phyloP scores from a whole-genome alignment of 73 alveolate genomes.

The Tetrahymena elliotti region DNA sequence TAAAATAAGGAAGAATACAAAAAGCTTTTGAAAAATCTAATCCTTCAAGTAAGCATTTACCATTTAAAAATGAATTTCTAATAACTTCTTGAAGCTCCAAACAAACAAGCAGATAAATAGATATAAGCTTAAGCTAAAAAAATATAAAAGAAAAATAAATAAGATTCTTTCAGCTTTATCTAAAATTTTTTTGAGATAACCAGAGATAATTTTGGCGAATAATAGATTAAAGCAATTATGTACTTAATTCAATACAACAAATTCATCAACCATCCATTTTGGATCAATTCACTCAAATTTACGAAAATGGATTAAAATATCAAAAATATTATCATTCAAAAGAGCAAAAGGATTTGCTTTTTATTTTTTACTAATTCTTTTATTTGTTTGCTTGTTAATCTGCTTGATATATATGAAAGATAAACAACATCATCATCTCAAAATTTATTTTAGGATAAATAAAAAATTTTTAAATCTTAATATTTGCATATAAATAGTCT shows the following conservation, averaged over 20 bases:
- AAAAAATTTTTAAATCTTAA: not conserved
- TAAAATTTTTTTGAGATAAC: not conserved
- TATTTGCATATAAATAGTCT: conserved; percentile 5
- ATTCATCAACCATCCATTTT: not conserved
- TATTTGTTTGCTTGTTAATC: no score
- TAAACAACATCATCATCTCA: no score
- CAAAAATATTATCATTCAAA: no score
- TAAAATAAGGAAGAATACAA: conserved; percentile 55
- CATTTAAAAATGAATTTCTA: not conserved
- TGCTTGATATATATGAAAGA: no score
- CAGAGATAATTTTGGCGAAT: not conserved
- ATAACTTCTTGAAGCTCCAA: not conserved
- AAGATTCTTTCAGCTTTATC: not conserved
- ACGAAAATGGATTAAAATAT: no score
- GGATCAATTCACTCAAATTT: no score
- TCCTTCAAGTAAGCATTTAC: not conserved
- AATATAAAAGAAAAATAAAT: not conserved
- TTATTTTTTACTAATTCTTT: no score
- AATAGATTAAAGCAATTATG: not conserved
- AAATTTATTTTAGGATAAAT: no score
- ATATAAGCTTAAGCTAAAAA: not conserved
- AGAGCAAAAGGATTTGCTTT: no score
- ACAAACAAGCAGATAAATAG: not conserved
- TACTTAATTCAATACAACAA: not conserved
- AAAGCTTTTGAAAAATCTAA: conserved; percentile 60